Evolutionary conservation across 345 rosid genomes (phyloP), one percentile per base, ranked within the genome.

Genomic region (Salix brachista): DNA sequence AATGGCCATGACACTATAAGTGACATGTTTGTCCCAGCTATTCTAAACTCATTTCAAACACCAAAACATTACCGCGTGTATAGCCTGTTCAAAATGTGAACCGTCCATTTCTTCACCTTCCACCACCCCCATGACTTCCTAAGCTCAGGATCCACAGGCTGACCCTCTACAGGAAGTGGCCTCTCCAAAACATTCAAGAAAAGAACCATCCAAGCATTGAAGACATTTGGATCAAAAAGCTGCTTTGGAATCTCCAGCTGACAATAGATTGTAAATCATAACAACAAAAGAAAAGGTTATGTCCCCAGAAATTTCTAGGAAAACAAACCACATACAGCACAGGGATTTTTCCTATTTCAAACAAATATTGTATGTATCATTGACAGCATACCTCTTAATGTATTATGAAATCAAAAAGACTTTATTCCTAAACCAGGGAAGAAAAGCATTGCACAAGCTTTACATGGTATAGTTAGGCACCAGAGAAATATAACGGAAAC

Each of bases 41-140:
- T 23, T 34, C 25, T 46, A 61, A 65, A 67, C 3, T 52, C 36
- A 74, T 67, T n/a, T 50, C 48, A 52, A 52, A 61, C 32, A 28
- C 13, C 46, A 69, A 74, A 76, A 62, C 87, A 65, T 79, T 69
- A 92, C 98, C 99, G 80, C 62, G 97, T 96, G 77, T 89, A 90
- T 30, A 96, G 91, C 87, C 98, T 88, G 85, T 96, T 96, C 79
- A 94, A 84, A 76, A 96, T 96, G 77, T 94, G 98, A 82, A 91
- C 92, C 1, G 97, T 96, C 99, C 99, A 96, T 82, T 96, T 96
- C 89, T 96, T 96, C 90, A 96, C 94, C 84, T 96, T 96, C 99
- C 99, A 96, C 99, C 99, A 96, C 34, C 98, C 97, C 99, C 99
- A 96, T 58, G 97, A 88, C 85, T 94, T 96, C 86, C 98, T 88